Base-by-base conservation (phyloP, 768 basidiomycete species). In the Suillus decipiens region DNA sequence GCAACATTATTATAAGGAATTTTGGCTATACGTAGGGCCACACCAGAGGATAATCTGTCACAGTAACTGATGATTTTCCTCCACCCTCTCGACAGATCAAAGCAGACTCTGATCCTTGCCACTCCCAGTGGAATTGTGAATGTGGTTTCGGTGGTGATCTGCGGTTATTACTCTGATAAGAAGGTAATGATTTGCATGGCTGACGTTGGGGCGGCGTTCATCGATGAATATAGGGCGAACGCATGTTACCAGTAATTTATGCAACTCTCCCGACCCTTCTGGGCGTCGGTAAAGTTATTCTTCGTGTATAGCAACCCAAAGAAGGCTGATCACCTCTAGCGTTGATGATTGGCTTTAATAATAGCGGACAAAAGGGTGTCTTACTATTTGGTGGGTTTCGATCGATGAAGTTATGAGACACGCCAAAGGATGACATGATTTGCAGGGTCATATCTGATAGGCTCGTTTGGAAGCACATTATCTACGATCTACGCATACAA, bases 401-500 rank as follows among this genome's bases (percentile, higher is more conserved):
- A 22, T 61, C 11, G 36, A 41, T 9, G 57, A 39, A 54, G 41
- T 36, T 11, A 47, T 12, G 11, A 42, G 45, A 14, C 31, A 19
- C 14, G 33, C 33, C 19, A 17, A 43, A 42, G 55, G 34, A 55
- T 61, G 19, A 62, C 28, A 7, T 39, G 9, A 37, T 33, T 53
- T 37, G n/a, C 62, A 64, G 73, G 68, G 24, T 64, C 65, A 24
- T 66, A 65, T 41, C 37, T 67, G 15, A 62, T 56, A n/a, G 65
- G 70, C n/a, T 69, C 69, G 5, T 76, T 71, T 45, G 72, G 72
- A 24, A 66, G 69, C 17, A 67, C 68, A 1, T 67, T 74, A 7
- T 67, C 70, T 12, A 62, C 69, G 1, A 66, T 71, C 54, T 73
- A 73, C 57, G 69, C 69, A 1, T 74, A 71, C 64, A 71, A 70